phyloP scores from a whole-genome alignment of 768 basidiomycete species.

The Melanogaster broomeanus region DNA sequence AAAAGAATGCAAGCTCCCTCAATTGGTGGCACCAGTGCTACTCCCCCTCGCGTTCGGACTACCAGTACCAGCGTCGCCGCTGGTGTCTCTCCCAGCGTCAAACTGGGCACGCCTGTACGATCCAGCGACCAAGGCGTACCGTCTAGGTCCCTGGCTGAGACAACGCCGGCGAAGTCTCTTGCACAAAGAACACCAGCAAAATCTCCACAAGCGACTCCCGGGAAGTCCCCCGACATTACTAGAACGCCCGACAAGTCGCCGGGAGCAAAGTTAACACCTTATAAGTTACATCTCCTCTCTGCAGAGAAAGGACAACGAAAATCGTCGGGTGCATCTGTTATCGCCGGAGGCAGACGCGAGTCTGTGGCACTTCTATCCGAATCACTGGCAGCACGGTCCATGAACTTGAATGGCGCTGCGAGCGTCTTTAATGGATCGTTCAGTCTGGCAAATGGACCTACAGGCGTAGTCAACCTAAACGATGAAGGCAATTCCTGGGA shows the following conservation, averaged over 20 bases:
- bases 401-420: slow-evolving; percentile 10
- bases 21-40: slow-evolving; percentile 6
- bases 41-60: slow-evolving; percentile 14
- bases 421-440: slow-evolving; percentile 23
- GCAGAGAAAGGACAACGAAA: slow-evolving; percentile 20
- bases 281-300: slow-evolving; percentile 17
- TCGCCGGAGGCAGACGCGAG: slow-evolving; percentile 17
- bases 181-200: slow-evolving; percentile 19
- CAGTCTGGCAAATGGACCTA: slow-evolving; percentile 25
- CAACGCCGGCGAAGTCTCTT: slow-evolving; percentile 20
- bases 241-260: slow-evolving; percentile 24
- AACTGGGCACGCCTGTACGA: slow-evolving; percentile 17
- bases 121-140: slow-evolving; percentile 14
- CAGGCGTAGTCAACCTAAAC: slow-evolving; percentile 20
- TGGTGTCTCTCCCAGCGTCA: slow-evolving; percentile 3
- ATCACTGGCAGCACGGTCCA: slow-evolving; percentile 12
- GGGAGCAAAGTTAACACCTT: slow-evolving; percentile 19
- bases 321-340: slow-evolving; percentile 18
- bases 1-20: slow-evolving; percentile 31
- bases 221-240: slow-evolving; percentile 22
- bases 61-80: slow-evolving; percentile 16
- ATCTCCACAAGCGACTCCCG: slow-evolving; percentile 20
- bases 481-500: slow-evolving; percentile 26
- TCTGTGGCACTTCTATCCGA: slow-evolving; percentile 17
- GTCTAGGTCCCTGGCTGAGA: slow-evolving; percentile 14